A percentile compares a stretch with the other conserved stretches of the same genome.
phyloP scores from a whole-genome alignment of 768 basidiomycete genomes.

The Pleurotus tuoliensis region DNA sequence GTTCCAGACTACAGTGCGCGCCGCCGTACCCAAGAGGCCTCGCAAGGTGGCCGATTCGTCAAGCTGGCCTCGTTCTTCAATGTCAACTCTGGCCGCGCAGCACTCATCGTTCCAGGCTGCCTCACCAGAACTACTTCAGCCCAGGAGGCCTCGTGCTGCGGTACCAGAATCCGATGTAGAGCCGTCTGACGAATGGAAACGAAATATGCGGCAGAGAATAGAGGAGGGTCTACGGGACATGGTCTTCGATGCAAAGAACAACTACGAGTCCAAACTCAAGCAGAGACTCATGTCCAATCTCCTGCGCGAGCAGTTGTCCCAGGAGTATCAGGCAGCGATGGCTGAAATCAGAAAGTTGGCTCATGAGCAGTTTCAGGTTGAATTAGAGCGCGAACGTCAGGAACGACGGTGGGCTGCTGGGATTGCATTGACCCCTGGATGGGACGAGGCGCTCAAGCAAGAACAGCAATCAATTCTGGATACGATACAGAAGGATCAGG shows the following conservation, averaged over 20 bases:
- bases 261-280: constrained; percentile 47
- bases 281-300: constrained; percentile 30
- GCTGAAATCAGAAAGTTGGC: constrained; percentile 39
- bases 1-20: no score
- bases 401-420: constrained; percentile 47
- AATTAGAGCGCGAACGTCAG: constrained; percentile 44
- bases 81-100: constrained; percentile 9
- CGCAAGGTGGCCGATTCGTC: not conserved
- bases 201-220: constrained; percentile 40
- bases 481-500: constrained; percentile 33
- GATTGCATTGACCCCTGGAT: constrained; percentile 21
- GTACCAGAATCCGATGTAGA: constrained; percentile 29
- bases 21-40: no score
- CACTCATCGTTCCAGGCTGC: not conserved
- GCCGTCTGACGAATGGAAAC: constrained; percentile 57
- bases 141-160: constrained; percentile 1
- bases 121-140: not conserved
- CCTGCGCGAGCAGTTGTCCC: constrained; percentile 29
- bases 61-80: constrained; percentile 6
- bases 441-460: constrained; percentile 26
- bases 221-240: constrained; percentile 37
- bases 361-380: constrained; percentile 39
- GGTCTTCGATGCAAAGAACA: constrained; percentile 62
- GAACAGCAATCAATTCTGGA: constrained; percentile 44
- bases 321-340: constrained; percentile 39